These are phyloP conservation scores for Daphne laureola DNA, from an alignment of 441 rosid species.

Conservation along the genomic window DNA sequence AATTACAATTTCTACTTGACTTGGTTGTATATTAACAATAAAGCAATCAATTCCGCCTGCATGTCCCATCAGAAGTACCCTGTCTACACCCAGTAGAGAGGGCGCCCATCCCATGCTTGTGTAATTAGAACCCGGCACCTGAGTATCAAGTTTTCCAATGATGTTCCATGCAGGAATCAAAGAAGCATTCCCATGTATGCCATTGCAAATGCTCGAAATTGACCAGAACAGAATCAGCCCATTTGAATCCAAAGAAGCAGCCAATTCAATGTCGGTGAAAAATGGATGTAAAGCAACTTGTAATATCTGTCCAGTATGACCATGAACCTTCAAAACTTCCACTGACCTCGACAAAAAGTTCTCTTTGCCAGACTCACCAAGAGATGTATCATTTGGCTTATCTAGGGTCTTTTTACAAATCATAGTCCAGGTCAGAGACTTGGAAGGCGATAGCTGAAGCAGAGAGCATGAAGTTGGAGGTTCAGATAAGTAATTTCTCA, in stretches of 20 bases:
- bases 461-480: conserved; percentile 61
- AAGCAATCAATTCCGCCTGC: conserved; percentile 79
- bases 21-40: conserved; percentile 43
- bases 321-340: conserved; percentile 41
- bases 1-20: conserved; percentile 23
- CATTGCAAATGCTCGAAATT: conserved; percentile 33
- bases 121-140: conserved; percentile 34
- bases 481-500: conserved; percentile 45
- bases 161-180: conserved; percentile 55
- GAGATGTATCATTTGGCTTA: conserved; percentile 30
- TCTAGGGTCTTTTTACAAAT: conserved; percentile 30
- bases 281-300: conserved; percentile 64
- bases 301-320: conserved; percentile 61
- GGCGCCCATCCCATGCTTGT: conserved; percentile 90
- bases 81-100: conserved; percentile 45
- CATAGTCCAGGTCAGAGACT: conserved; percentile 51
- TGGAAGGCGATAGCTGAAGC: conserved; percentile 45
- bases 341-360: conserved; percentile 28
- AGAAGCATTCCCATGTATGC: conserved; percentile 37
- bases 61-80: conserved; percentile 68
- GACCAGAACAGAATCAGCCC: conserved; percentile 79
- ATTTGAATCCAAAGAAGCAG: conserved; percentile 74
- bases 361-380: conserved; percentile 21
- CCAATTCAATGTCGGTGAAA: conserved; percentile 44
- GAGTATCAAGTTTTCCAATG: conserved; percentile 48